Evolutionary conservation across 306 rosid genomes (phyloP), one percentile per base, ranked within the genome.

Genomic region (Vigna mungo): DNA sequence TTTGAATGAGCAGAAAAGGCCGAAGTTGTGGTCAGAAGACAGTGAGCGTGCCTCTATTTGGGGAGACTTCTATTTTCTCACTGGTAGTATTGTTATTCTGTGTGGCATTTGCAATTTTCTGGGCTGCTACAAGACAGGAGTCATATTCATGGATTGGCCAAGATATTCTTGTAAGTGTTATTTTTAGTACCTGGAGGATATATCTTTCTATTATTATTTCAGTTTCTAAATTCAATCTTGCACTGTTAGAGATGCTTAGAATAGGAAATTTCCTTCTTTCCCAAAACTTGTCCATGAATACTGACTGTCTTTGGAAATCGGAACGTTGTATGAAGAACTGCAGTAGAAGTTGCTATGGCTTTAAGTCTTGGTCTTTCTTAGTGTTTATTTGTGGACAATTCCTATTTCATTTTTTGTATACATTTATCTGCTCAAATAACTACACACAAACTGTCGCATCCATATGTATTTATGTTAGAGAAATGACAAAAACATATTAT

Each of bases 111-210:
- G 97, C 99, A 2, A 51, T 91, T 56, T 83, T 91, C 78, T 96
- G 99, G 99, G 93, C 91, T 82, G 78, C 80, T 27, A 86, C 88
- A 48, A 85, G 99, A 49, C 85, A 5, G 73, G 88, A 87, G 74
- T 87, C 97, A 59, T 92, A 87, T 85, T 88, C 98, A 51, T 96
- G 98, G 98, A 9, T 86, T 85, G 98, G 97, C 78, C 99, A 96
- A 87, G 97, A 96, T 85, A 56, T 86, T 85, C 96, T 96, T 84
- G 99, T 96, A 91, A 96, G 98, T 84, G 79, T 71, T 75, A 66
- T 49, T 23, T 76, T 63, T 72, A 47, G 21, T 65, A 77, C 11
- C 18, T 71, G 37, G 60, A 65, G 7, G 46, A 27, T 14, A n/a
- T 56, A 27, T 77, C 74, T 63, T 83, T 68, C 55, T 70, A 48